Percentiles rank a stretch among this genome's conserved stretches.
These are phyloP conservation scores for Arctium minus DNA, from an alignment of 129 eudicot species.

Conservation along the genomic window DNA sequence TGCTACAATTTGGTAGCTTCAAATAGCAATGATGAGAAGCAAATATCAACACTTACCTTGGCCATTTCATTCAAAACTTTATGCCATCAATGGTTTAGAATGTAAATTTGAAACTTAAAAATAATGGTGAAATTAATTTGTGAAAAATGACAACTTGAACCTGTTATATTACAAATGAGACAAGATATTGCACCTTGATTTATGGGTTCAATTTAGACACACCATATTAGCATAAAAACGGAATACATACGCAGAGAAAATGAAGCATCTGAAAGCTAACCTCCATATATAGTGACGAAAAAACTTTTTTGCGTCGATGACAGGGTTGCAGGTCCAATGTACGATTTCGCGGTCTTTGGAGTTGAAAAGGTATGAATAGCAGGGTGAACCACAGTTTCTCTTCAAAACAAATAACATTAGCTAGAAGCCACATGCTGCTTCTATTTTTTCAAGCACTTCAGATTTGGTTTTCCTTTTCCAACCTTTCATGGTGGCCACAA, in stretches of 20 bases:
- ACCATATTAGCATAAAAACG: not conserved
- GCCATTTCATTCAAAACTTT: too few species aligned
- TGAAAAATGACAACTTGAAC: conserved; percentile 7
- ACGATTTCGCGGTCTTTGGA: not conserved
- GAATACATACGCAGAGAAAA: not conserved
- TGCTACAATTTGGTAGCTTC: too few species aligned
- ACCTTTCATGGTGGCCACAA: conserved; percentile 93
- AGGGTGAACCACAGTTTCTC: not conserved
- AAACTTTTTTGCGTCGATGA: not conserved
- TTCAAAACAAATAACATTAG: conserved; percentile 3
- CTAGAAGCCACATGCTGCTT: conserved; percentile 35
- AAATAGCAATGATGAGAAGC: too few species aligned
- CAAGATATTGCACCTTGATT: conserved; percentile 17
- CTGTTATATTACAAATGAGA: conserved; percentile 24
- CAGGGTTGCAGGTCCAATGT: not conserved
- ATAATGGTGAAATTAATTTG: not conserved
- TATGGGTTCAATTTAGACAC: conserved; percentile 2
- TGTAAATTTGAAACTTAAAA: not conserved
- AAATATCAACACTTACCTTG: too few species aligned
- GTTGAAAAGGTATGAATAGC: not conserved
- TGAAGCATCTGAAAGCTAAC: conserved; percentile 2
- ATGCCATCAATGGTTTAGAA: not conserved
- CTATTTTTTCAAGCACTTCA: conserved; percentile 85
- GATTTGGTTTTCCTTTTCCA: conserved; percentile 92
- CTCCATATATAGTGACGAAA: not conserved